Evolutionary conservation across 1,139 yeast species (phyloP).

Genomic region (Candida tropicalis): DNA sequence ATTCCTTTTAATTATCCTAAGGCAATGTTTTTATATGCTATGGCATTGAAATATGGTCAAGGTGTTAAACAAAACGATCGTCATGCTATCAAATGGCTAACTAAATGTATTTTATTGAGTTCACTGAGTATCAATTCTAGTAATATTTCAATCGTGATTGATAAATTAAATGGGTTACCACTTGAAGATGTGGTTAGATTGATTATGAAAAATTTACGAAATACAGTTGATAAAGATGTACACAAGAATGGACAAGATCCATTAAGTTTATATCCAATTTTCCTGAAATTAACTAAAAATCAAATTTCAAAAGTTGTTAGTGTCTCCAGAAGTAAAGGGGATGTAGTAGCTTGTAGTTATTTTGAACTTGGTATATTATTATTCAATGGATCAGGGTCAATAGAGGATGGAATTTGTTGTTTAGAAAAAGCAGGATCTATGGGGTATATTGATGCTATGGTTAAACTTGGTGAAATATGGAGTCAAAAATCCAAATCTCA

Average conservation of each 20-base stretch:
- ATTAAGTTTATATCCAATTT: constrained; percentile 26
- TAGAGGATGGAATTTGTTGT: constrained; percentile 60
- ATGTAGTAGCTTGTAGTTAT: constrained; percentile 36
- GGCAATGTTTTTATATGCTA: constrained; percentile 73
- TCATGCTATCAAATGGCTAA: constrained; percentile 64
- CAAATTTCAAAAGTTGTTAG: constrained; percentile 32
- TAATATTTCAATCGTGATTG: constrained; percentile 16
- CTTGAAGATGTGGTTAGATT: constrained; percentile 35
- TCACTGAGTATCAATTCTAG: constrained; percentile 9
- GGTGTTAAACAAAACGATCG: constrained; percentile 65
- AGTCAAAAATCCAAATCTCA: constrained; percentile 54
- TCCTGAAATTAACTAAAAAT: constrained; percentile 26
- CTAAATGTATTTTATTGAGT: constrained; percentile 35
- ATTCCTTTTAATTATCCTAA: constrained; percentile 56
- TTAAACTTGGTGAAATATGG: constrained; percentile 74
- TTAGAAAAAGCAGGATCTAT: constrained; percentile 68
- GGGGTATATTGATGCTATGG: constrained; percentile 73
- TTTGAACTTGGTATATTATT: constrained; percentile 65
- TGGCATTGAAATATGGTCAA: constrained; percentile 70
- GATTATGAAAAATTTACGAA: constrained; percentile 27
- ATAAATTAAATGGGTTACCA: constrained; percentile 30
- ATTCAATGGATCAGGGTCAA: constrained; percentile 61
- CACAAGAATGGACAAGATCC: constrained; percentile 35
- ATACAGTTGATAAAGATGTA: constrained; percentile 16
- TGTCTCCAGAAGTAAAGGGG: constrained; percentile 30